These are phyloP conservation scores for Podospora pseudopauciseta DNA, from an alignment of 495 filamentous ascomycete genomes.

Conservation along the genomic window DNA sequence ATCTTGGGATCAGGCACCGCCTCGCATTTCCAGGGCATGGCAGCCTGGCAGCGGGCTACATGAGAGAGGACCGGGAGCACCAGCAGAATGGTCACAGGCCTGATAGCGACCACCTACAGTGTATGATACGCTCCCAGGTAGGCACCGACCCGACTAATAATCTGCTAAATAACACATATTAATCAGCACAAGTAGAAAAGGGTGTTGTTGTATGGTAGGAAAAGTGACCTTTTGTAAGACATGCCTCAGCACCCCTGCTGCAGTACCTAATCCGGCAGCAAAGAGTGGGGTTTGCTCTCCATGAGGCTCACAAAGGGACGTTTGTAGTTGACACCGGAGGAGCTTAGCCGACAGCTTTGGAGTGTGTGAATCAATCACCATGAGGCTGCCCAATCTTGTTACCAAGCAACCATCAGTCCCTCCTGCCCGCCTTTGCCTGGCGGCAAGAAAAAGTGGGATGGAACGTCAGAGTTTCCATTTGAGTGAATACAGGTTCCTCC, in stretches of 20 bases:
- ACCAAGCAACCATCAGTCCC: not conserved
- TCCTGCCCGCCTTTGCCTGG: not conserved
- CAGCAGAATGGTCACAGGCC: not conserved
- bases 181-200: not conserved
- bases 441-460: not conserved
- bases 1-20: slow-evolving; percentile 3
- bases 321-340: not conserved
- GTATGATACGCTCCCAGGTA: not conserved
- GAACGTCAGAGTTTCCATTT: not conserved
- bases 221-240: not conserved
- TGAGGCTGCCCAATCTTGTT: not conserved
- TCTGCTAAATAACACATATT: not conserved
- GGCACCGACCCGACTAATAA: not conserved
- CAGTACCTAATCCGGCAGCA: not conserved
- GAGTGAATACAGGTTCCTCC: slow-evolving; percentile 4
- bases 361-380: not conserved
- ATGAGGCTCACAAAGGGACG: not conserved
- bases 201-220: not conserved
- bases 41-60: not conserved
- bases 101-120: not conserved
- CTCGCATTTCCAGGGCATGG: not conserved
- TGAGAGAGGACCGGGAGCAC: not conserved
- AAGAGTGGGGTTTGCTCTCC: not conserved
- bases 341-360: not conserved
- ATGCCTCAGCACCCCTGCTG: not conserved